Base-by-base conservation (phyloP, 768 basidiomycete genomes). In the Tubosaeta sp. region DNA sequence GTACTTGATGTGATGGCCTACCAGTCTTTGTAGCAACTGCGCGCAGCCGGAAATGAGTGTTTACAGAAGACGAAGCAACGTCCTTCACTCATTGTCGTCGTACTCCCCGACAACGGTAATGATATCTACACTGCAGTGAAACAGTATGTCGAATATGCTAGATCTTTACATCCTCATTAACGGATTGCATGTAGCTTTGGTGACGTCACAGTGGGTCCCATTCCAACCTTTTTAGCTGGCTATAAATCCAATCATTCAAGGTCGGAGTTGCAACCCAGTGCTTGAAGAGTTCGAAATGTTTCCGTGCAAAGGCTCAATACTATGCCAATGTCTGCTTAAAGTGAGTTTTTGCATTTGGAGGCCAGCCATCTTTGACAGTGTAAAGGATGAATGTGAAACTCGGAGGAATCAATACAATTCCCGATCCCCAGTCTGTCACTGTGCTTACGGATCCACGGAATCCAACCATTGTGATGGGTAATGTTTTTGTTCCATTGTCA, bases 401-500 rank as follows among this genome's bases (percentile, higher is more conserved):
- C 0, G 90, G 89, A 13, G 90, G 90, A 1, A 86, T 91, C 64
- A 92, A 92, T 63, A 80, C 82, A 2, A 75, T 92, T 29, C 89
- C 88, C 0, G 85, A 88, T 46, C 77, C 85, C 0, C 72, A 76
- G 12, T 84, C 84, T 0, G 84, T 87, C 2, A 73, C 79, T 0
- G 76, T 80, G 8, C 71, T 92, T 10, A 80, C 82, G 0, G 88
- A 92, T 60, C 79, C 83, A 1, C 74, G 79, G 27, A 81, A 83
- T 59, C 90, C 89, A 2, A 89, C 89, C 1, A 81, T 92, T 7
- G 81, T 92, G 46, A 84, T 91, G 79, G 90, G 88, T 78, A 71
- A 50, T n/a, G 50, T 45, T 53, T 17, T 16, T 41, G 12, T n/a
- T 6, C 38, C 12, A 22, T 25, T 16, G n/a, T 25, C n/a, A 22